These are phyloP conservation scores for Scleromitrula shiraiana DNA, from an alignment of 2,329 filamentous ascomycete genomes.

Conservation along the genomic window DNA sequence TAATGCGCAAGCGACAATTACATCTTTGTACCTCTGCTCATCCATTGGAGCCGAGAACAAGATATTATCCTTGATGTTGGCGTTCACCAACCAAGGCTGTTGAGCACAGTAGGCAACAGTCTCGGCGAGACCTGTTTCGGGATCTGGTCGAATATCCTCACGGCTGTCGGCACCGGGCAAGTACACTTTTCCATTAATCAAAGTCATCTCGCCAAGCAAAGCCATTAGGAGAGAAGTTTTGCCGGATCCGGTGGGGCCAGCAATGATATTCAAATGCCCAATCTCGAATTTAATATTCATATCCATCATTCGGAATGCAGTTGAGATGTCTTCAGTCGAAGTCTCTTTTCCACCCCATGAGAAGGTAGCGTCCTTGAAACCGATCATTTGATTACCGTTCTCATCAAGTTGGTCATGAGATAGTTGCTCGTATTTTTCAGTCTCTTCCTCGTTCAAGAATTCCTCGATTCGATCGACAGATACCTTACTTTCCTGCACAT, in stretches of 20 bases:
- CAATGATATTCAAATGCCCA: constrained; percentile 84
- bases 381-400: constrained; percentile 66
- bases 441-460: constrained; percentile 88
- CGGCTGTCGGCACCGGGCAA: constrained; percentile 72
- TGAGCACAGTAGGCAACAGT: constrained; percentile 95
- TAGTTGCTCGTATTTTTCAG: constrained; percentile 87
- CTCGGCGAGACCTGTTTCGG: constrained; percentile 79
- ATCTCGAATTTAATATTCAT: constrained; percentile 75
- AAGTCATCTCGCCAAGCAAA: constrained; percentile 89
- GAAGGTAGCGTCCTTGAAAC: constrained; percentile 76
- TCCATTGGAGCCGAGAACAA: constrained; percentile 78
- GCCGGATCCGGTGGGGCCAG: constrained; percentile 86
- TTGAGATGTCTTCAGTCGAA: constrained; percentile 52
- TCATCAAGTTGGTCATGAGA: constrained; percentile 61
- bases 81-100: constrained; percentile 94
- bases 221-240: constrained; percentile 97
- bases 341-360: constrained; percentile 76
- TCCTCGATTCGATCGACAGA: constrained; percentile 95
- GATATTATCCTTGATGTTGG: constrained; percentile 92
- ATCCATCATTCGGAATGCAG: constrained; percentile 76
- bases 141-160: constrained; percentile 74
- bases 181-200: constrained; percentile 71
- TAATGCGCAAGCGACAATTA: constrained; percentile 84
- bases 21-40: constrained; percentile 74
- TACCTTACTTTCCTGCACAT: constrained; percentile 95